Percentiles rank a stretch among this genome's conserved stretches.
phyloP scores from a whole-genome alignment of 1,284 basidiomycete species.

The Puccinia polysora region DNA sequence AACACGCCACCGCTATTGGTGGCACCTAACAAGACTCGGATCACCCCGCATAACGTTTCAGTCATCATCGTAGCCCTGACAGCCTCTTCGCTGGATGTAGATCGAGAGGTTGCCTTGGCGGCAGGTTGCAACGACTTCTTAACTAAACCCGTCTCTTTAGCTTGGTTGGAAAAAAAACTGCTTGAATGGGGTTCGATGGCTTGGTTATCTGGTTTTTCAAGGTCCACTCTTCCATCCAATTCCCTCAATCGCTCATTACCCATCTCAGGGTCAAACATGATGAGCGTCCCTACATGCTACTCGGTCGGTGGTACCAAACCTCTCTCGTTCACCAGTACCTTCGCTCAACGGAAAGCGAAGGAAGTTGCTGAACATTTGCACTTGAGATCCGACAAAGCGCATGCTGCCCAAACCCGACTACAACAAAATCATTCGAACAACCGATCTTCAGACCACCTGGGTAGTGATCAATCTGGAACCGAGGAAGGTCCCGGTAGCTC shows the following conservation, averaged over 20 bases:
- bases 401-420: background rate
- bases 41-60: conserved; percentile 68
- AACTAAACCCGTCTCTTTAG: conserved; percentile 89
- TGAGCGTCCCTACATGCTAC: no score
- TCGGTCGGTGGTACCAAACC: background rate
- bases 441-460: background rate
- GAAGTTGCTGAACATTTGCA: conserved; percentile 26
- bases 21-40: conserved; percentile 56
- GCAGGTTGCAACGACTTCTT: conserved; percentile 99
- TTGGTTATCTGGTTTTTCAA: conserved; percentile 50
- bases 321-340: conserved; percentile 4
- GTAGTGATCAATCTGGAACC: background rate
- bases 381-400: conserved; percentile 21
- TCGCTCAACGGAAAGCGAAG: conserved; percentile 11
- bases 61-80: conserved; percentile 99
- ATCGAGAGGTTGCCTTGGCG: conserved; percentile 89
- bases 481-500: background rate
- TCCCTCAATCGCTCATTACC: conserved; percentile 15
- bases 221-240: background rate
- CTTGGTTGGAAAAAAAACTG: conserved; percentile 97
- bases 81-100: conserved; percentile 83
- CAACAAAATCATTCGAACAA: background rate
- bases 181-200: conserved; percentile 79
- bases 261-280: no score
- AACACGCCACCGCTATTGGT: conserved; percentile 42